Evolutionary conservation across 179 eudicot genomes (phyloP).

Genomic region (Gypsophila paniculata): DNA sequence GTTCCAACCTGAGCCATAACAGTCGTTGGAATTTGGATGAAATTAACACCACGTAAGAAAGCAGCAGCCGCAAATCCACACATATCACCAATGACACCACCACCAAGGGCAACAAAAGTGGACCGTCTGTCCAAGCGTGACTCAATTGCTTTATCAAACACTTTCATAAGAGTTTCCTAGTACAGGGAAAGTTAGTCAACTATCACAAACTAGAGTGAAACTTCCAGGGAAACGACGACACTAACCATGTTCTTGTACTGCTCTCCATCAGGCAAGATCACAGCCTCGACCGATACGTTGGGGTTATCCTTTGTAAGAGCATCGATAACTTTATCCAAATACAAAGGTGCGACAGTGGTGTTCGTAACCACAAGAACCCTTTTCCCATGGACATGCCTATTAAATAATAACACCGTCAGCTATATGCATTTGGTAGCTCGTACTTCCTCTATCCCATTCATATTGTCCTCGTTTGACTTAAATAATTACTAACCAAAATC

Average conservation of each 20-base stretch:
- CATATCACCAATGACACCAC: slow-evolving; percentile 99
- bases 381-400: slow-evolving; percentile 93
- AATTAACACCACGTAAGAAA: slow-evolving; percentile 89
- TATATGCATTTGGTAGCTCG: no score
- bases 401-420: slow-evolving; percentile 11
- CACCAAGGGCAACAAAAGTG: slow-evolving; percentile 96
- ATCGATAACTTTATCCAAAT: slow-evolving; percentile 76
- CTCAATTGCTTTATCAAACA: slow-evolving; percentile 95
- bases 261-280: slow-evolving; percentile 91
- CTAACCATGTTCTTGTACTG: slow-evolving; percentile 86
- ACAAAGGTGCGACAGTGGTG: slow-evolving; percentile 81
- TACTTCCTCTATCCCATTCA: no score
- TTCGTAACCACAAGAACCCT: slow-evolving; percentile 91
- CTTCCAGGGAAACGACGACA: not conserved
- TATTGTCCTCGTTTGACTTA: no score
- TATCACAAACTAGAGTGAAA: not conserved
- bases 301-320: slow-evolving; percentile 80
- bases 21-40: slow-evolving; percentile 96
- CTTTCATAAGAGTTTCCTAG: slow-evolving; percentile 85
- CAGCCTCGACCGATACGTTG: slow-evolving; percentile 70
- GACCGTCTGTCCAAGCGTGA: slow-evolving; percentile 82
- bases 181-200: not conserved
- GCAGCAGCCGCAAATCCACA: slow-evolving; percentile 98
- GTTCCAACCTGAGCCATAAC: slow-evolving; percentile 89
- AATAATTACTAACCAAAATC: no score